Conservation (phyloP, 352 stramenopile species). For the Globisporangium viniferum region DNA sequence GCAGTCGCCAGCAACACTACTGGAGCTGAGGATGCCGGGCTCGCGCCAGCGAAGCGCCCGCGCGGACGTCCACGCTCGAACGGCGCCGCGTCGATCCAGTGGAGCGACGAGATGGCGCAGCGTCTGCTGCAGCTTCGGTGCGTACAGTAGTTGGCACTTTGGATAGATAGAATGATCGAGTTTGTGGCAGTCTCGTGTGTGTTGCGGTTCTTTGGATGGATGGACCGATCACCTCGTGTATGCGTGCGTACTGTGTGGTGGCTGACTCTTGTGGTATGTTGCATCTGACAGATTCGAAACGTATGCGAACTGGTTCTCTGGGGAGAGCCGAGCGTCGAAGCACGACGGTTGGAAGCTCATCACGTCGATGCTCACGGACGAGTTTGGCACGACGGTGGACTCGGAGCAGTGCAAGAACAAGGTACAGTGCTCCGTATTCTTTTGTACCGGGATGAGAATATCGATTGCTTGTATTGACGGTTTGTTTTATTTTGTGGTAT, state of each 20-base stretch:
- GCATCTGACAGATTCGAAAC: background rate
- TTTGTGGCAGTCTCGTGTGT: too few species aligned
- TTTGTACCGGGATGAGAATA: too few species aligned
- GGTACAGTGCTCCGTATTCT: background rate
- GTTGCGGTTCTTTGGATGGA: too few species aligned
- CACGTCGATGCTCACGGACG: conserved; percentile 3
- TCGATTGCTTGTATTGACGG: too few species aligned
- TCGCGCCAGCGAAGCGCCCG: background rate
- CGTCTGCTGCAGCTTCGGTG: conserved; percentile 10
- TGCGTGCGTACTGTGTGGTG: too few species aligned
- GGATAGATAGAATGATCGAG: background rate
- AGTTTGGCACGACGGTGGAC: conserved; percentile 5
- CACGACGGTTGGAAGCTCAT: conserved; percentile 9
- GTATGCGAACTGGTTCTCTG: background rate
- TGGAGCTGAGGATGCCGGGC: background rate
- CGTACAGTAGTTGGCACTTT: background rate
- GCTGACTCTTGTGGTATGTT: too few species aligned
- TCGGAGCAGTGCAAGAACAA: conserved; percentile 14
- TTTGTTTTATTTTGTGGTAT: too few species aligned
- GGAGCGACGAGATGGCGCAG: conserved; percentile 10
- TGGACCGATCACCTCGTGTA: too few species aligned
- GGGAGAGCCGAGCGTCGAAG: background rate
- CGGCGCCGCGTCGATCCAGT: conserved; percentile 7
- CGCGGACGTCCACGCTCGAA: conserved; percentile 2
- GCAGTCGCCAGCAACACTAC: background rate